Evolutionary conservation across 1,284 basidiomycete genomes (phyloP).

Genomic region (Rhodotorula sp.): DNA sequence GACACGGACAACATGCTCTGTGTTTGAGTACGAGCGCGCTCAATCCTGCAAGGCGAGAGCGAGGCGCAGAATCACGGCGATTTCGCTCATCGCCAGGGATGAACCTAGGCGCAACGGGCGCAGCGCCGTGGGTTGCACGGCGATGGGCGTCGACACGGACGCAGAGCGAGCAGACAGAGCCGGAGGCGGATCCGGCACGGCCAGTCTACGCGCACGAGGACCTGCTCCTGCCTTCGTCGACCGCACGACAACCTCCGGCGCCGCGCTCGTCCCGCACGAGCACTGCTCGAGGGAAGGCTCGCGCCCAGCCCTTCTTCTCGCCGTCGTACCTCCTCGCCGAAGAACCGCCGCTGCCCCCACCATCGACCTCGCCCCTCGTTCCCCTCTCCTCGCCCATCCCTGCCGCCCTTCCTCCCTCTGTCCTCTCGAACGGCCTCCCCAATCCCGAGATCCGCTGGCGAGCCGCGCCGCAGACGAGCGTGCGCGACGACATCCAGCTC

Average conservation of each 20-base stretch:
- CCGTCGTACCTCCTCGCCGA: constrained; percentile 27
- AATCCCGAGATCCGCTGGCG: constrained; percentile 42
- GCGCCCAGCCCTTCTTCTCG: constrained; percentile 25
- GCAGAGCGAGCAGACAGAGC: background rate
- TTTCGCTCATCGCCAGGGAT: too few species aligned
- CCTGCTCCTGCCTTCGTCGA: constrained; percentile 30
- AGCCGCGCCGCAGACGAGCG: constrained; percentile 21
- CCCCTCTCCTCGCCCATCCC: constrained; percentile 30
- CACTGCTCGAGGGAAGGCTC: background rate
- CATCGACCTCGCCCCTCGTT: constrained; percentile 41
- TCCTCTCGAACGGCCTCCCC: constrained; percentile 38
- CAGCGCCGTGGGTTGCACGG: background rate
- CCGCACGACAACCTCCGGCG: background rate
- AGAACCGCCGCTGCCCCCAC: constrained; percentile 29
- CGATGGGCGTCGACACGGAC: background rate
- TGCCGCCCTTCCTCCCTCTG: constrained; percentile 23
- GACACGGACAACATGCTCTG: too few species aligned
- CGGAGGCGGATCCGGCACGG: too few species aligned
- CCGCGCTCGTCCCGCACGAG: background rate
- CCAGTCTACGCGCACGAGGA: constrained; percentile 41
- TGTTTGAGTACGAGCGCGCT: too few species aligned
- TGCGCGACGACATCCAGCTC: constrained; percentile 41
- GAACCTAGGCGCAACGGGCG: too few species aligned
- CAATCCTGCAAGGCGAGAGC: too few species aligned
- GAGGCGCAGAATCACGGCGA: too few species aligned